A percentile compares a stretch with the other conserved stretches of the same genome.
These are phyloP conservation scores for Collybiopsis luxurians DNA, from an alignment of 768 basidiomycete species.

Conservation along the genomic window DNA sequence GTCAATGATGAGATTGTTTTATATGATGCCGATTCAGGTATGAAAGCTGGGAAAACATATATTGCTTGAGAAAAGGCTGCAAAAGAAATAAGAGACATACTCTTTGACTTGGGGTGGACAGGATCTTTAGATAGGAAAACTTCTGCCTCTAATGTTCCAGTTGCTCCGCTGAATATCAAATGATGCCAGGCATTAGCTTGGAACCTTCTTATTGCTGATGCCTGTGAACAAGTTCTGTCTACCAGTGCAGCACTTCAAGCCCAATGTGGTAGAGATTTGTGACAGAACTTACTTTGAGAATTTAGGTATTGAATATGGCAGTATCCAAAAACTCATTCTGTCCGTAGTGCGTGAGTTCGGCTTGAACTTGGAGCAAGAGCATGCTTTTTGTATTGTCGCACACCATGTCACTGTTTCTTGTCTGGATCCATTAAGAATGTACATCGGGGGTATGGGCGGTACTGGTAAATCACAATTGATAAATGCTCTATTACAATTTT, in stretches of 20 bases:
- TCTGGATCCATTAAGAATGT: slow-evolving; percentile 25
- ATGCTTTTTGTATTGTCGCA: slow-evolving; percentile 28
- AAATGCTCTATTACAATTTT: slow-evolving; percentile 20
- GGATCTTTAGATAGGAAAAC: too few species aligned
- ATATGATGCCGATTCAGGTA: neutral
- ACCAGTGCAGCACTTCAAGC: neutral
- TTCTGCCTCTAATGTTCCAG: too few species aligned
- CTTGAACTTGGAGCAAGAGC: slow-evolving; percentile 27
- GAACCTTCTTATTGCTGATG: neutral
- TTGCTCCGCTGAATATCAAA: neutral
- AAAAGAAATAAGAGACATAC: slow-evolving; percentile 1
- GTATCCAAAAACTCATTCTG: slow-evolving; percentile 1
- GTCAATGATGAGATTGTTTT: neutral
- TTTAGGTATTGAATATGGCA: slow-evolving; percentile 3
- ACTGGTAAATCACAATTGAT: slow-evolving; percentile 32
- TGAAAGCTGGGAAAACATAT: neutral
- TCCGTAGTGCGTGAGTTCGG: slow-evolving; percentile 11
- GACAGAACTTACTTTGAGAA: slow-evolving; percentile 21
- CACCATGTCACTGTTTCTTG: slow-evolving; percentile 17
- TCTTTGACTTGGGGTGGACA: neutral
- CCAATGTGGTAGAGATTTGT: slow-evolving; percentile 16
- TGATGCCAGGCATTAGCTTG: neutral
- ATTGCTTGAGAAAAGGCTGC: neutral
- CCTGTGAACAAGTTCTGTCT: too few species aligned
- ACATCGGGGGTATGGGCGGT: slow-evolving; percentile 32